Conservation (phyloP, 768 basidiomycete genomes). For the Pleurotus salmoneostramineus region DNA sequence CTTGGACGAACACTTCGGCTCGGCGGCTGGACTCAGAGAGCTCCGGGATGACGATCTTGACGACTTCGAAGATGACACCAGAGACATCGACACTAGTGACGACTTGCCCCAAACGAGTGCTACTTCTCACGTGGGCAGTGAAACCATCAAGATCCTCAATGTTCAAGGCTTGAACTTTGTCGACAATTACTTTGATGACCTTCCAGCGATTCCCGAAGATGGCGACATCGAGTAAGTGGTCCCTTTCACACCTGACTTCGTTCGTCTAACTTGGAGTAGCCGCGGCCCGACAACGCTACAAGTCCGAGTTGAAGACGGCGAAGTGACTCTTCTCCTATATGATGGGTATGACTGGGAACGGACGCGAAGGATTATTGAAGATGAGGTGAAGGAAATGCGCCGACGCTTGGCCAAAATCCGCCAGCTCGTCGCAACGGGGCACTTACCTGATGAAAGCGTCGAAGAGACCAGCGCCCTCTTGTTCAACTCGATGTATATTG, state of each 20-base stretch:
- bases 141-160: constrained; percentile 79
- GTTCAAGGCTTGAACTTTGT: constrained; percentile 59
- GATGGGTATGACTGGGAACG: constrained; percentile 93
- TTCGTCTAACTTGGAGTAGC: constrained; percentile 19
- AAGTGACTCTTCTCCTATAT: constrained; percentile 71
- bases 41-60: constrained; percentile 71
- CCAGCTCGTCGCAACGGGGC: constrained; percentile 89
- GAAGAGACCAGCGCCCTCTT: constrained; percentile 74
- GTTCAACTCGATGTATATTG: constrained; percentile 94
- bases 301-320: constrained; percentile 55
- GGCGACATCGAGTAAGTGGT: constrained; percentile 42
- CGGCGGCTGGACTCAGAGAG: constrained; percentile 72
- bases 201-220: constrained; percentile 52
- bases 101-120: constrained; percentile 31
- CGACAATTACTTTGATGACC: constrained; percentile 70
- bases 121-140: constrained; percentile 69
- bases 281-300: constrained; percentile 44
- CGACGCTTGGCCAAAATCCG: constrained; percentile 83
- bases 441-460: constrained; percentile 71
- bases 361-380: constrained; percentile 84
- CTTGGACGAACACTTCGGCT: constrained; percentile 76
- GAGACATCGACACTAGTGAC: constrained; percentile 17
- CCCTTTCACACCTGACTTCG: not conserved
- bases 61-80: constrained; percentile 47
- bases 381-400: constrained; percentile 85